Evolutionary conservation across 1,284 basidiomycete species (phyloP).

Genomic region (Tylopilus sp.): DNA sequence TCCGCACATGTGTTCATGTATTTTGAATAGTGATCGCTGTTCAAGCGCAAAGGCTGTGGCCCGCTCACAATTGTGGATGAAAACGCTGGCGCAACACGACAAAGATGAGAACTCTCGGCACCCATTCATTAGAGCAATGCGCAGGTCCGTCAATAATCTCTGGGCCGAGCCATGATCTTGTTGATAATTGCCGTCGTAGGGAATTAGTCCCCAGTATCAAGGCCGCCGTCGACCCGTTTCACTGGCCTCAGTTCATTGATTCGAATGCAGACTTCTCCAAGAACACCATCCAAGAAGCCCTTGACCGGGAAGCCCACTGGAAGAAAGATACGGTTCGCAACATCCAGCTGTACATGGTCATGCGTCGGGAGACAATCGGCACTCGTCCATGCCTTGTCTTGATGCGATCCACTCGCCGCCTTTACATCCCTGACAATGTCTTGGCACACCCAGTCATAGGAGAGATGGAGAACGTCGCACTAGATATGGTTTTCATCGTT

Average conservation of each 20-base stretch:
- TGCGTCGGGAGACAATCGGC: constrained; percentile 29
- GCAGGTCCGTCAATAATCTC: constrained; percentile 14
- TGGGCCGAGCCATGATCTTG: not conserved
- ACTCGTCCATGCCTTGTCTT: constrained; percentile 29
- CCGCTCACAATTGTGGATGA: constrained; percentile 25
- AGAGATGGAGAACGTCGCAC: constrained; percentile 29
- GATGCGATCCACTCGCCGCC: constrained; percentile 28
- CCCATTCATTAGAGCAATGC: constrained; percentile 23
- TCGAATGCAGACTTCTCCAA: constrained; percentile 20
- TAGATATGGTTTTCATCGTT: constrained; percentile 29
- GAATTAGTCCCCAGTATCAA: constrained; percentile 27
- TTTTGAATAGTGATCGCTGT: constrained; percentile 18
- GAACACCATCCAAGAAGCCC: constrained; percentile 25
- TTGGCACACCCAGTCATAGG: constrained; percentile 18
- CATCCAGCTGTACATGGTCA: constrained; percentile 29
- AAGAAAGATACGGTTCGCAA: constrained; percentile 12
- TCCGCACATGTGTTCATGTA: not conserved
- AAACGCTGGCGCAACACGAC: constrained; percentile 21
- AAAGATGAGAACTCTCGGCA: constrained; percentile 14
- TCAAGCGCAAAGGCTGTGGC: constrained; percentile 19
- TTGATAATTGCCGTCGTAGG: constrained; percentile 11
- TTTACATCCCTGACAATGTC: constrained; percentile 28
- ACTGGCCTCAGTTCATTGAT: constrained; percentile 30
- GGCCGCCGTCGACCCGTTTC: constrained; percentile 23
- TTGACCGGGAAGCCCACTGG: constrained; percentile 24